Percentiles rank a stretch among this genome's conserved stretches.
phyloP scores from a whole-genome alignment of 768 basidiomycete genomes.

The Auricularia sp. region DNA sequence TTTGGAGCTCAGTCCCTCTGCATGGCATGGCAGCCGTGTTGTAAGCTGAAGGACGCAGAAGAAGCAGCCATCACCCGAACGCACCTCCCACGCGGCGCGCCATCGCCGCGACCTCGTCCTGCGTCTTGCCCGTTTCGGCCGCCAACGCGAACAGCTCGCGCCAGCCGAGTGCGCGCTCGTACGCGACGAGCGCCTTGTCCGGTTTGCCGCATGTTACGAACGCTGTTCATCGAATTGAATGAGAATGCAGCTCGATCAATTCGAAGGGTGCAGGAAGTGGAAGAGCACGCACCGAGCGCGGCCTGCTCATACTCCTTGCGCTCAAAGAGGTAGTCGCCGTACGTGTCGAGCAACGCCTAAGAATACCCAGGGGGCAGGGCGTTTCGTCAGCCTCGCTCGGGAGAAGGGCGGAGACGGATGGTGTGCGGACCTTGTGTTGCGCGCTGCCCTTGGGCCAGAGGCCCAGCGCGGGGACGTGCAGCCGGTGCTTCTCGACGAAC shows the following conservation, averaged over 20 bases:
- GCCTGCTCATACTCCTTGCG: conserved; percentile 74
- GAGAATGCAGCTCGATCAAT: background rate
- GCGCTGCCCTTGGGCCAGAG: conserved; percentile 60
- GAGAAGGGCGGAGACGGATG: background rate
- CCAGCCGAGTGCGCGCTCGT: conserved; percentile 85
- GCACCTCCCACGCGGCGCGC: conserved; percentile 74
- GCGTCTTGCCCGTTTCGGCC: conserved; percentile 33
- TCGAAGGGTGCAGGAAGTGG: conserved; percentile 5
- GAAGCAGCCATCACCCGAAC: conserved; percentile 15
- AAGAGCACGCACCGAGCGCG: conserved; percentile 48
- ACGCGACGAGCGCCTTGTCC: conserved; percentile 72
- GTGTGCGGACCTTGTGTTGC: conserved; percentile 47
- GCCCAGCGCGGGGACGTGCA: conserved; percentile 63
- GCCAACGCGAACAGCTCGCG: conserved; percentile 83
- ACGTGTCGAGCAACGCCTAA: conserved; percentile 62
- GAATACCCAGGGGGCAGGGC: conserved; percentile 3
- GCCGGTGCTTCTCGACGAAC: conserved; percentile 68
- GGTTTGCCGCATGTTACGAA: conserved; percentile 58
- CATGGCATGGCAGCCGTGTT: background rate
- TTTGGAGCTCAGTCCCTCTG: conserved; percentile 76
- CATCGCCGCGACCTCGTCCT: conserved; percentile 50
- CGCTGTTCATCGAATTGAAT: conserved; percentile 32
- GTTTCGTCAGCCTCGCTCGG: background rate
- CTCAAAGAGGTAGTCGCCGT: conserved; percentile 84
- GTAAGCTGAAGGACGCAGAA: conserved; percentile 1